phyloP scores from a whole-genome alignment of 2,329 filamentous ascomycete species.

The Penicillium sp. region DNA sequence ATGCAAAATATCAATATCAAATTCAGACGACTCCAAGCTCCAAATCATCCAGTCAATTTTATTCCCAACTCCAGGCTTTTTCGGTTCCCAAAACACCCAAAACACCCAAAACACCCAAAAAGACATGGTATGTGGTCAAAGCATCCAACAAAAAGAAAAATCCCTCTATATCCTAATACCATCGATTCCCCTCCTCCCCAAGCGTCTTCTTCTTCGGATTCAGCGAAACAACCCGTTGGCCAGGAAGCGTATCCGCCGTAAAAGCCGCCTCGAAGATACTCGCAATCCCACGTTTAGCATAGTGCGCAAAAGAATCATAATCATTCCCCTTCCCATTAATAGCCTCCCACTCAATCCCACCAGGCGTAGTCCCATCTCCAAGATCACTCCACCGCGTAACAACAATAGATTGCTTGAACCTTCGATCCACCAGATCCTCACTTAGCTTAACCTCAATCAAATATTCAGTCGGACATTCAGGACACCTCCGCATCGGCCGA shows the following conservation, averaged over 20 bases:
- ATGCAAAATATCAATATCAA: not conserved
- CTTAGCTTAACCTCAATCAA: conserved; percentile 60
- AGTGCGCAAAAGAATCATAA: conserved; percentile 56
- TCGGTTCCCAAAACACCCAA: not conserved
- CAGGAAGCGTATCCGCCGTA: conserved; percentile 55
- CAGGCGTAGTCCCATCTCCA: conserved; percentile 54
- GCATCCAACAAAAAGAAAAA: not conserved
- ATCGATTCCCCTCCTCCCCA: conserved; percentile 57
- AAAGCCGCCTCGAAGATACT: conserved; percentile 60
- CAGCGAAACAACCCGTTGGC: conserved; percentile 58
- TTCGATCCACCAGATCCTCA: conserved; percentile 51
- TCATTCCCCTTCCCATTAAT: conserved; percentile 48
- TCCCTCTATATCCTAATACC: conserved; percentile 51
- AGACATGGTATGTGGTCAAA: not conserved
- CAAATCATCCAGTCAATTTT: not conserved
- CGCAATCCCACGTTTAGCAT: conserved; percentile 57
- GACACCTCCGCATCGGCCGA: conserved; percentile 60
- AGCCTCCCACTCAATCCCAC: conserved; percentile 55
- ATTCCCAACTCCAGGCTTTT: not conserved
- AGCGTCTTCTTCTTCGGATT: conserved; percentile 57
- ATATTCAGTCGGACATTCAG: conserved; percentile 63
- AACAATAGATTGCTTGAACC: conserved; percentile 61
- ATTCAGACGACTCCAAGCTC: not conserved
- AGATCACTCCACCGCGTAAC: conserved; percentile 64
- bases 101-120: not conserved